Evolutionary conservation across 441 rosid species (phyloP), one percentile per base, ranked within the genome.

Genomic region (Eutrema salsugineum): DNA sequence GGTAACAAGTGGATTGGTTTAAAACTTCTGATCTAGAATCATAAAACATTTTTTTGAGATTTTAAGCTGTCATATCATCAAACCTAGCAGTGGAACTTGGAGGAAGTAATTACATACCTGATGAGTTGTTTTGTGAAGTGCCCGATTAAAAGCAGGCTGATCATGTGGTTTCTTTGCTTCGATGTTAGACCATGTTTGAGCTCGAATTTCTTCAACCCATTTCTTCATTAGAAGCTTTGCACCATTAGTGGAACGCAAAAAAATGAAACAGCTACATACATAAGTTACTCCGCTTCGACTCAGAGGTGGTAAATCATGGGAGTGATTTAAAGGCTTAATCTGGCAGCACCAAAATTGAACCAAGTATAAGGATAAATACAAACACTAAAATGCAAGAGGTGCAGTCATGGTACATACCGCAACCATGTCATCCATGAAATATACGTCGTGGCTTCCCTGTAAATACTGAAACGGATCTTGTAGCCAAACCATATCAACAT

Each of bases 181-280:
- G 5, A 14, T 54, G 59, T 54, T 30, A 30, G 39, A 30, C 59
- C 59, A 54, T 15, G 39, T 22, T 19, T 54, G 59, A n/a, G 59
- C 39, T 54, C 59, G 59, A 54, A 54, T 54, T 54, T 54, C 59
- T 54, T 54, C 59, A 19, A 54, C 59, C 59, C 59, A 54, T 30
- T 54, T 54, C 17, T 51, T 27, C 57, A 51, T 5, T 24, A 51
- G 57, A 51, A 51, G 57, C 57, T 51, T 51, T 51, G 57, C 57
- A 51, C 57, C 35, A 51, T 8, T 51, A 51, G 57, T 51, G 57
- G 17, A 27, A 51, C 57, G 57, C 57, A 51, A 27, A 35, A 51
- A 51, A 51, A 51, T 51, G 35, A 51, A 27, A 35, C 57, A 51
- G 35, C 57, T 51, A 51, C 57, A 51, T 51, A 51, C 57, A 51